Evolutionary conservation across 1,284 basidiomycete species (phyloP), one percentile per base, ranked within the genome.

Genomic region (Puccinia polysora): DNA sequence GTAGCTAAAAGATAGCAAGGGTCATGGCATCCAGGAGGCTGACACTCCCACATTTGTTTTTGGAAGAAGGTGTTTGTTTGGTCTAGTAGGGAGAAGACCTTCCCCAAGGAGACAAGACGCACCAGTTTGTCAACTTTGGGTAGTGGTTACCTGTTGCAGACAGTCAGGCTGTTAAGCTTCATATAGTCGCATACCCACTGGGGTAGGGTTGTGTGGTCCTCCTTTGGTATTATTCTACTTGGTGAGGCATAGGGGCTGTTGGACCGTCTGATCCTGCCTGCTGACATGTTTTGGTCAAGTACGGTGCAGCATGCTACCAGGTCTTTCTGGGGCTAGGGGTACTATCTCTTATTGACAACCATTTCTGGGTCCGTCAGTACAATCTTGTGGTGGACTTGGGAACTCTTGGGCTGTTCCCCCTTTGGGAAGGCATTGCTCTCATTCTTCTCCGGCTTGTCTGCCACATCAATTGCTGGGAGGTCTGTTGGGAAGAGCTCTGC

Each of bases 91-190:
- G 71, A 73, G 36, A 75, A 77, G 20, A 73, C n/a, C n/a, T 28
- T 73, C n/a, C 71, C 69, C 1, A 58, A 65, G 12, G 36, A 25
- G 1, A 77, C 58, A 23, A 38, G 36, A 49, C 73, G 43, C 10
- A 77, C 30, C 4, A 74, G 58, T 38, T 73, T 65, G 20, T 56
- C 34, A 23, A 77, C 73, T 30, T 73, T 69, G 1, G 82, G 73
- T 23, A 74, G 34, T 18, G 74, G 74, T 23, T 45, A 56, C 0
- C 50, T 32, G 53, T 77, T 56, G 64, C 74, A 4, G 2, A 49
- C 45, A 2, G 62, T 49, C 10, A 64, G 10, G 23, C 18, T 47
- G 32, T 64, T 49, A 8, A 64, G 12, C 20, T 8, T 34, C 15
- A 18, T 15, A 25, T 64, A 64, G n/a, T 64, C 62, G n/a, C 53